These are phyloP conservation scores for Theobroma grandiflorum DNA, from an alignment of 441 rosid species.

Conservation along the genomic window DNA sequence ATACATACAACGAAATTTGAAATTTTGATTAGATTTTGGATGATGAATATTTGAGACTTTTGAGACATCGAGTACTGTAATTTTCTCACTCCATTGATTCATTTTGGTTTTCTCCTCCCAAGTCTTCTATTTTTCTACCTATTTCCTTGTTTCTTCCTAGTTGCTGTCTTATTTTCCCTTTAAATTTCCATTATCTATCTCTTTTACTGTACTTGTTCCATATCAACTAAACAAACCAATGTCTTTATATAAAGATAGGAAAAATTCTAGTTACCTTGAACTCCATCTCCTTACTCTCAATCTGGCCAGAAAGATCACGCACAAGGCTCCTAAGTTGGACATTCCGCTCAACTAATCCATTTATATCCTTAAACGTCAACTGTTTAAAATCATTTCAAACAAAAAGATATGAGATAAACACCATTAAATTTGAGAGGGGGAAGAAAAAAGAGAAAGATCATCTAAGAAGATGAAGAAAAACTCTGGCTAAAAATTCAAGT, in stretches of 20 bases:
- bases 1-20: neutral
- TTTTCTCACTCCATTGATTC: neutral
- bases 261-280: constrained; percentile 64
- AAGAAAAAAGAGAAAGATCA: neutral
- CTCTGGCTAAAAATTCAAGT: constrained; percentile 51
- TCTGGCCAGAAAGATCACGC: constrained; percentile 85
- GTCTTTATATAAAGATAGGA: constrained; percentile 31
- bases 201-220: neutral
- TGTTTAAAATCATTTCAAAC: constrained; percentile 45
- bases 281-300: constrained; percentile 73
- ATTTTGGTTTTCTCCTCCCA: neutral
- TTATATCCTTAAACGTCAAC: constrained; percentile 95
- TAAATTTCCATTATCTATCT: neutral
- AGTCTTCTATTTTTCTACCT: neutral
- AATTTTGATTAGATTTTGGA: neutral
- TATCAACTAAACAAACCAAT: neutral
- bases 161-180: constrained; percentile 6
- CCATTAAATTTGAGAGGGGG: neutral
- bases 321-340: constrained; percentile 93
- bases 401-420: constrained; percentile 25
- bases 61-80: neutral
- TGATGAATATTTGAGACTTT: neutral
- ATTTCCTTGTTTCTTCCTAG: neutral
- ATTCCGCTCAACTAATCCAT: constrained; percentile 97
- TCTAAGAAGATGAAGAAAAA: neutral